A percentile compares a stretch with the other conserved stretches of the same genome.
Evolutionary conservation across 352 stramenopile genomes (phyloP).

Genomic region (Phytophthora pluvialis): DNA sequence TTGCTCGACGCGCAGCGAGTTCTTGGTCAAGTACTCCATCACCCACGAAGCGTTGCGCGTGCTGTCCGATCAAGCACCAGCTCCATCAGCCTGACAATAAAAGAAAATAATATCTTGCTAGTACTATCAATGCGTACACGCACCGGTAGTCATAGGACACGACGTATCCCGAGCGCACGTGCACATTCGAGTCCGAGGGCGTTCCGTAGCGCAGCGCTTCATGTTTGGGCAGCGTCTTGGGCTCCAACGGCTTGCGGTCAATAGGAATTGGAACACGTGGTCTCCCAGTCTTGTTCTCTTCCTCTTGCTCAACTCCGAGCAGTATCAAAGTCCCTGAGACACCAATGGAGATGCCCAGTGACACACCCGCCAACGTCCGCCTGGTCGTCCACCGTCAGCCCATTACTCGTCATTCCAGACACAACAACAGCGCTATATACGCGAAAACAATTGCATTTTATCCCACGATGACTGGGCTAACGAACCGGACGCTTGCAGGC

Average conservation of each 20-base stretch:
- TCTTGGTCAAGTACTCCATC: conserved; percentile 80
- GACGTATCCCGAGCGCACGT: conserved; percentile 81
- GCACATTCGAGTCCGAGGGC: conserved; percentile 72
- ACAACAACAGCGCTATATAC: not conserved
- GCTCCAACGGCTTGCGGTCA: conserved; percentile 18
- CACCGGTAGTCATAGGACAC: conserved; percentile 88
- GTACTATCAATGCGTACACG: not conserved
- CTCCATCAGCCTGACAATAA: not conserved
- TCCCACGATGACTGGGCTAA: not conserved
- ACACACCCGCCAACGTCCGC: conserved; percentile 50
- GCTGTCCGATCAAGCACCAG: conserved; percentile 31
- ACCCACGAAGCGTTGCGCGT: conserved; percentile 89
- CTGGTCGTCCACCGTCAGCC: conserved; percentile 37
- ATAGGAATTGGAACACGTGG: conserved; percentile 18
- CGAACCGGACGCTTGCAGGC: conserved; percentile 44
- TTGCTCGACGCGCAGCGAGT: conserved; percentile 68
- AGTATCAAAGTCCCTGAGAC: conserved; percentile 50
- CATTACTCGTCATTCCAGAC: conserved; percentile 1
- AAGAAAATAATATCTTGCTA: too few species aligned
- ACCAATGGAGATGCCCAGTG: conserved; percentile 60
- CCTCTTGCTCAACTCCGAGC: conserved; percentile 34
- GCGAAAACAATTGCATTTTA: conserved; percentile 1
- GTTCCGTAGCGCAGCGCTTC: conserved; percentile 77
- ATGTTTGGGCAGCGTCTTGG: conserved; percentile 42
- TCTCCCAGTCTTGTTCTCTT: conserved; percentile 15